These are phyloP conservation scores for Trapa bicornis DNA, from an alignment of 345 rosid genomes.

Conservation along the genomic window DNA sequence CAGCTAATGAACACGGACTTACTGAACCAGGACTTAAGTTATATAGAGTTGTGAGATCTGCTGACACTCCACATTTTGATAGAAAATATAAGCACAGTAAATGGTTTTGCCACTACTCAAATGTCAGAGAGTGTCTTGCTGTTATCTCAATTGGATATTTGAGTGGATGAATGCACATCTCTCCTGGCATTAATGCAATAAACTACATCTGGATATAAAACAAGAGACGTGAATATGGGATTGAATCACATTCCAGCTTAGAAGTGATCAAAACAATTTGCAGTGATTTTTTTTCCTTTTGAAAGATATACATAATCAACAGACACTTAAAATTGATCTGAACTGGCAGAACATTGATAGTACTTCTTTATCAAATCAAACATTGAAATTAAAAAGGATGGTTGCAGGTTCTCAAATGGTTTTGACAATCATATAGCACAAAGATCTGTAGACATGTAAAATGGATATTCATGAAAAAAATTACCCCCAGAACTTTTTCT, in stretches of 20 bases:
- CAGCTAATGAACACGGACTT: background rate
- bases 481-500: constrained; percentile 94
- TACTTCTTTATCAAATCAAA: background rate
- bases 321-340: too few species aligned
- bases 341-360: background rate
- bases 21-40: background rate
- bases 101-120: background rate
- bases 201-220: background rate
- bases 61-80: background rate
- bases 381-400: background rate
- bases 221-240: background rate
- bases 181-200: background rate
- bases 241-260: background rate
- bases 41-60: background rate
- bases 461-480: background rate
- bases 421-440: background rate
- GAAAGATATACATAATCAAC: too few species aligned
- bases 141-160: background rate
- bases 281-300: too few species aligned
- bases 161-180: background rate
- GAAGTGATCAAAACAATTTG: background rate
- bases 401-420: background rate
- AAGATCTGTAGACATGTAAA: background rate
- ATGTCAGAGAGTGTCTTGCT: background rate
- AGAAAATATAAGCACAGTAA: background rate